Evolutionary conservation across 2,329 filamentous ascomycete species (phyloP).

Genomic region (Trichoderma gracile): DNA sequence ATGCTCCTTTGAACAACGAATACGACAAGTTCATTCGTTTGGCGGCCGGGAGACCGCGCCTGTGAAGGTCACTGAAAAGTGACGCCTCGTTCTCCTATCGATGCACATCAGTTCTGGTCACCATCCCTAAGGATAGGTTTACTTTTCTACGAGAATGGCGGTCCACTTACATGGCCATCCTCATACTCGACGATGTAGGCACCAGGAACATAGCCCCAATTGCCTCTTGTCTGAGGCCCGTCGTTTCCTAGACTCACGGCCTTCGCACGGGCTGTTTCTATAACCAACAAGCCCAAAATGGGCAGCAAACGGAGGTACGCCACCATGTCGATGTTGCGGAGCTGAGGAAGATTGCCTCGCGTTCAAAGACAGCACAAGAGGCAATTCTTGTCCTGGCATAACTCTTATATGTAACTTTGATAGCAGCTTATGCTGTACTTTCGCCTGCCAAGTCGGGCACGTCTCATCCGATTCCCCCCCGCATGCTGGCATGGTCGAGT

Average conservation of each 20-base stretch:
- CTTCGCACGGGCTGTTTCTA: background rate
- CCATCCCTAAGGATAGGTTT: slow-evolving; percentile 30
- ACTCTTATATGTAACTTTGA: background rate
- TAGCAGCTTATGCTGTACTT: background rate
- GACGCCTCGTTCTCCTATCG: background rate
- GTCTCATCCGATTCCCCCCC: slow-evolving; percentile 11
- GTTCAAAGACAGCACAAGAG: background rate
- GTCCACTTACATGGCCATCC: slow-evolving; percentile 39
- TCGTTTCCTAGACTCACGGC: background rate
- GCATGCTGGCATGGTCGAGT: background rate
- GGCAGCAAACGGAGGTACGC: slow-evolving; percentile 6
- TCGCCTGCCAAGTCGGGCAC: slow-evolving; percentile 11
- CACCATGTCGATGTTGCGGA: background rate
- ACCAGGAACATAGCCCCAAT: slow-evolving; percentile 40
- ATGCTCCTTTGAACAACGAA: slow-evolving; percentile 56
- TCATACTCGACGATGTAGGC: slow-evolving; percentile 57
- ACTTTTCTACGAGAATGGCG: no score
- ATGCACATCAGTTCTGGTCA: slow-evolving; percentile 18
- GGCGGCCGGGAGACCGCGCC: background rate
- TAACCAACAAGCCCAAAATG: background rate
- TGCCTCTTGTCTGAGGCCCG: background rate
- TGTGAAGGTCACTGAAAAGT: slow-evolving; percentile 3
- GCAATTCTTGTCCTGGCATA: no score
- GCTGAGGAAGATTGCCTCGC: background rate
- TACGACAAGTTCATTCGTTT: slow-evolving; percentile 51